phyloP scores from a whole-genome alignment of 2,329 filamentous ascomycete species.

The Nothopassalora personata region DNA sequence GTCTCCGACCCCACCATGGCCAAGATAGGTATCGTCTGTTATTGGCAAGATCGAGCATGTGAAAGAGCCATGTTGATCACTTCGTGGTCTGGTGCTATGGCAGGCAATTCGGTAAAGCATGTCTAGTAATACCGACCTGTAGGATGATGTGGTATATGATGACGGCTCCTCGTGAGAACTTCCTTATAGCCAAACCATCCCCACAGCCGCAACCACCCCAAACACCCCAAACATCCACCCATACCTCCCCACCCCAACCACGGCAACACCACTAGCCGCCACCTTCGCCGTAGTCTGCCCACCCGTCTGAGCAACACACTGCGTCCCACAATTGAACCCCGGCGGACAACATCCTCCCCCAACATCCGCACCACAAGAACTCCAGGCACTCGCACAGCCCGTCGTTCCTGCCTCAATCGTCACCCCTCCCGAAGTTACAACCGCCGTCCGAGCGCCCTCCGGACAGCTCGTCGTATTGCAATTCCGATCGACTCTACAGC shows the following conservation, averaged over 20 bases:
- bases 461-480: slow-evolving; percentile 79
- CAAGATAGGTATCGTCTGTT: background rate
- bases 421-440: slow-evolving; percentile 55
- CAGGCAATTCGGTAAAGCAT: too few relatives aligned
- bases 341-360: slow-evolving; percentile 79
- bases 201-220: slow-evolving; percentile 31
- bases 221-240: slow-evolving; percentile 31
- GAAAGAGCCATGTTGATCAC: background rate
- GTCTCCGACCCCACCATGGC: background rate
- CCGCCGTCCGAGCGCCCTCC: slow-evolving; percentile 54
- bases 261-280: slow-evolving; percentile 34
- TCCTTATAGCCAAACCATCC: slow-evolving; percentile 37
- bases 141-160: background rate
- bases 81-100: too few relatives aligned
- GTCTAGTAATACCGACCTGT: too few relatives aligned
- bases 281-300: slow-evolving; percentile 52
- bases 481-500: slow-evolving; percentile 81
- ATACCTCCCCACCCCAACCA: slow-evolving; percentile 21
- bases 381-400: slow-evolving; percentile 76
- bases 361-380: slow-evolving; percentile 58
- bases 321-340: slow-evolving; percentile 64
- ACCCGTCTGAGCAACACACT: slow-evolving; percentile 56
- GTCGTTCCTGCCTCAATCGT: slow-evolving; percentile 54
- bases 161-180: background rate
- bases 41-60: background rate